A percentile compares a stretch with the other conserved stretches of the same genome.
phyloP scores from a whole-genome alignment of 1,284 basidiomycete species.

The Meira nashicola region DNA sequence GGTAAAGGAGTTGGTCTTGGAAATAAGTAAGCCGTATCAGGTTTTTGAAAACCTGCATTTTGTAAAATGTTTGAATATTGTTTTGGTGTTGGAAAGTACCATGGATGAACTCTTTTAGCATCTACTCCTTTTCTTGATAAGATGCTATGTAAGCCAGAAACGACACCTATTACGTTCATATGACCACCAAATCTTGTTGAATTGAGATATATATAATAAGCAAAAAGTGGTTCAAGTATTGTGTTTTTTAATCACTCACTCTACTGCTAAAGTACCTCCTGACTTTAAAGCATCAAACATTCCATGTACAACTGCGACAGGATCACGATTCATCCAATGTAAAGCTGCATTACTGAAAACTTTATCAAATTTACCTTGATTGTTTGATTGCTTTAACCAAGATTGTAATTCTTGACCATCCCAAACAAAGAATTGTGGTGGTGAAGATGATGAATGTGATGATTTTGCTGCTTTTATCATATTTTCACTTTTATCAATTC shows the following conservation, averaged over 20 bases:
- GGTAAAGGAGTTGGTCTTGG: constrained; percentile 17
- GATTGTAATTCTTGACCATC: constrained; percentile 1
- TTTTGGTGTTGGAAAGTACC: constrained; percentile 20
- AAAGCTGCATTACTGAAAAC: constrained; percentile 14
- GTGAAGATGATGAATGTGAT: too few species aligned
- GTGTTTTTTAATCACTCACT: too few species aligned
- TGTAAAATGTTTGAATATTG: constrained; percentile 12
- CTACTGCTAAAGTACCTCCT: constrained; percentile 11
- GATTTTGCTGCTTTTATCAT: constrained; percentile 18
- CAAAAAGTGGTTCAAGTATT: background rate
- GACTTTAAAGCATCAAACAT: constrained; percentile 12
- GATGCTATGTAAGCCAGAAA: constrained; percentile 10
- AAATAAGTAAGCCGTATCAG: constrained; percentile 9
- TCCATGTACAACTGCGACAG: constrained; percentile 12
- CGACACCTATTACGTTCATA: constrained; percentile 16
- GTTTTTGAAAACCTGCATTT: constrained; percentile 7
- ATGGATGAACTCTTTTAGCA: constrained; percentile 15
- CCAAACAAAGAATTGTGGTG: background rate
- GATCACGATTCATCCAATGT: constrained; percentile 17
- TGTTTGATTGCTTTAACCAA: constrained; percentile 1
- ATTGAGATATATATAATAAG: background rate
- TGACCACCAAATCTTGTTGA: constrained; percentile 12
- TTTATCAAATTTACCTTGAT: constrained; percentile 13
- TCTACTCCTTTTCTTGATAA: constrained; percentile 11
- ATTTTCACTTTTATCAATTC: constrained; percentile 12